Base-by-base conservation (phyloP, 2,329 filamentous ascomycete species). In the Ophiosphaerella narmari region DNA sequence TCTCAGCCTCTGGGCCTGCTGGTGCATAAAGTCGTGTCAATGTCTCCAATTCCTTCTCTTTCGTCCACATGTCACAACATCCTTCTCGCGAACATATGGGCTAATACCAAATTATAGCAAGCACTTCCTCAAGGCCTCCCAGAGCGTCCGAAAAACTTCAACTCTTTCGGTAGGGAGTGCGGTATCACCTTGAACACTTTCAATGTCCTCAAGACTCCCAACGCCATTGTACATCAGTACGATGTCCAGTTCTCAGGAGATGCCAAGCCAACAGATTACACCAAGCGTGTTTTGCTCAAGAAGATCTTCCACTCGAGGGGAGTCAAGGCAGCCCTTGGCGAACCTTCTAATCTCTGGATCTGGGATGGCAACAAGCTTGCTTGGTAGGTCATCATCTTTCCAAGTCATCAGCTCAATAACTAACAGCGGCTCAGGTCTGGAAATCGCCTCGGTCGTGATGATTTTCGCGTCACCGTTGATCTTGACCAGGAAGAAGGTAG, bases 311-410 rank as follows among this genome's bases (percentile, higher is more conserved):
- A 83, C 1, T 88, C 86, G 1, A 76, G 80, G 1, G 72, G 75
- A 0, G 80, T 91, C 6, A 82, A 88, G 68, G 54, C 73, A 0
- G 73, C 75, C 2, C 74, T 92, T 1, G 75, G 77, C 24, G 59
- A 70, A 40, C 58, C 63, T 2, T 23, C 48, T 2, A 72, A 76
- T 2, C 77, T 78, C 36, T 91, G 87, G 82, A 82, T 97, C 48
- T 91, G 85, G 62, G 91, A 97, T 75, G 90, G 90, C 24, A 86
- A 87, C 65, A 90, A 88, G 71, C 80, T 99, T 39, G 92, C 91
- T 13, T 99, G 94, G 93, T 89, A 77, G 63, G 77, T 58, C 12
- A 5, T 24, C 12, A 2, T 4, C 11, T 7, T 59, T 14, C 12
- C 23, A 14, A 12, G 2, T 26, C 11, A 38, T 26, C 5, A 5